A percentile compares a stretch with the other conserved stretches of the same genome.
These are phyloP conservation scores for Colletotrichum lentis DNA, from an alignment of 2,329 filamentous ascomycete species.

Conservation along the genomic window DNA sequence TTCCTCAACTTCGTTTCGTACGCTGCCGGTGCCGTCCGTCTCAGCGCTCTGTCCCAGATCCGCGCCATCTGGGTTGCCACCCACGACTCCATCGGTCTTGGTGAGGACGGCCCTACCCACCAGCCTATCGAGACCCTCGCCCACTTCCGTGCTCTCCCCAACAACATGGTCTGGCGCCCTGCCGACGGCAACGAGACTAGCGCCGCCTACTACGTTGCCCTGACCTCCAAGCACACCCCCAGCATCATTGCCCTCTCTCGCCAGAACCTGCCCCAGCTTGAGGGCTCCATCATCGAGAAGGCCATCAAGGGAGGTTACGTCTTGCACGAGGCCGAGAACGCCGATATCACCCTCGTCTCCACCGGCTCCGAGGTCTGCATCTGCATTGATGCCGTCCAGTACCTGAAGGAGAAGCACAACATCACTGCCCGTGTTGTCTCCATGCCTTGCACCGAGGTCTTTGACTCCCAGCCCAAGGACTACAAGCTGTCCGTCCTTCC, in stretches of 20 bases:
- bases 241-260: constrained; percentile 94
- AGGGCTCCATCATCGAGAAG: constrained; percentile 89
- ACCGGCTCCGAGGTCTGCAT: constrained; percentile 97
- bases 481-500: constrained; percentile 93
- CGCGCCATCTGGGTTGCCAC: constrained; percentile 96
- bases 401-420: constrained; percentile 86
- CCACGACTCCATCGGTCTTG: constrained; percentile 98
- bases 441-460: constrained; percentile 96
- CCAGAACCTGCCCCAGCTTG: constrained; percentile 97
- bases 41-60: constrained; percentile 89
- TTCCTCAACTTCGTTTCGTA: constrained; percentile 99
- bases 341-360: constrained; percentile 87
- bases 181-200: constrained; percentile 98
- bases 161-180: constrained; percentile 99
- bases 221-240: constrained; percentile 89
- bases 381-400: constrained; percentile 90
- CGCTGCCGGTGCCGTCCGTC: constrained; percentile 91
- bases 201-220: constrained; percentile 94
- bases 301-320: constrained; percentile 96
- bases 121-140: constrained; percentile 98
- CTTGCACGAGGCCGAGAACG: constrained; percentile 82
- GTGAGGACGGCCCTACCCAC: constrained; percentile 98
- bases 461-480: constrained; percentile 91
- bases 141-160: constrained; percentile 98
- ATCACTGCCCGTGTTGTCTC: constrained; percentile 92